Evolutionary conservation across 2,329 filamentous ascomycete species (phyloP).

Genomic region (Colletotrichum destructivum): DNA sequence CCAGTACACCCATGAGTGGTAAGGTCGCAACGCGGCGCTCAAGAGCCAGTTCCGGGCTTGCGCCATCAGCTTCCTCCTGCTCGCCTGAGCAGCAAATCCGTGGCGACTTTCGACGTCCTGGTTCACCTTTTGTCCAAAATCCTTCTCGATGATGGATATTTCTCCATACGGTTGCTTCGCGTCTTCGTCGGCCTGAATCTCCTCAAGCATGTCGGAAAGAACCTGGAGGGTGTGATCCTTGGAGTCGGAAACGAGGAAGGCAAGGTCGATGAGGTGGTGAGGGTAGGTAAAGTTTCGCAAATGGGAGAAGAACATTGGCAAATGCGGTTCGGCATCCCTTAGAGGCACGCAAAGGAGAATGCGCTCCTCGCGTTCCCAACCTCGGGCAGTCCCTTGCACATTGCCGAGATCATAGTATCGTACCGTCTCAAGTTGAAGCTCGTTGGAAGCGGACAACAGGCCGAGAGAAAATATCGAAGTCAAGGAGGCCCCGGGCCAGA

Average conservation of each 20-base stretch:
- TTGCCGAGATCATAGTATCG: conserved; percentile 97
- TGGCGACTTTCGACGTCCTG: conserved; percentile 98
- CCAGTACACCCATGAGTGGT: conserved; percentile 99
- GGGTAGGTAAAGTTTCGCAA: conserved; percentile 97
- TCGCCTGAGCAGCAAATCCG: conserved; percentile 96
- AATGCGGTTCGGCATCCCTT: conserved; percentile 90
- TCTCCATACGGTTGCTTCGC: conserved; percentile 90
- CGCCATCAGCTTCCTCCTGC: conserved; percentile 95
- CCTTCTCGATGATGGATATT: conserved; percentile 98
- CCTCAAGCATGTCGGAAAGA: conserved; percentile 81
- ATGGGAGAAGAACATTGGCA: conserved; percentile 99
- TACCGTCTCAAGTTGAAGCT: conserved; percentile 91
- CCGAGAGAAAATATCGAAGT: conserved; percentile 78
- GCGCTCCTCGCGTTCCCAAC: conserved; percentile 96
- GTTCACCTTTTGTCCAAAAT: conserved; percentile 97
- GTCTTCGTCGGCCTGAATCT: conserved; percentile 85
- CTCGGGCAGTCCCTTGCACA: conserved; percentile 90
- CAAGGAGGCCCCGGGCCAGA: conserved; percentile 77
- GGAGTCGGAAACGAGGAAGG: conserved; percentile 97
- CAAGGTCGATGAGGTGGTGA: conserved; percentile 94
- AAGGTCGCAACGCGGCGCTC: conserved; percentile 91
- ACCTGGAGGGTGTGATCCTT: conserved; percentile 90
- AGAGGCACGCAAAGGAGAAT: conserved; percentile 96
- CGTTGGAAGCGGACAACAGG: conserved; percentile 76
- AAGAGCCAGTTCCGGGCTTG: conserved; percentile 97